Evolutionary conservation across 2,329 filamentous ascomycete species (phyloP).

Genomic region (Sphaerulina vaccinii): DNA sequence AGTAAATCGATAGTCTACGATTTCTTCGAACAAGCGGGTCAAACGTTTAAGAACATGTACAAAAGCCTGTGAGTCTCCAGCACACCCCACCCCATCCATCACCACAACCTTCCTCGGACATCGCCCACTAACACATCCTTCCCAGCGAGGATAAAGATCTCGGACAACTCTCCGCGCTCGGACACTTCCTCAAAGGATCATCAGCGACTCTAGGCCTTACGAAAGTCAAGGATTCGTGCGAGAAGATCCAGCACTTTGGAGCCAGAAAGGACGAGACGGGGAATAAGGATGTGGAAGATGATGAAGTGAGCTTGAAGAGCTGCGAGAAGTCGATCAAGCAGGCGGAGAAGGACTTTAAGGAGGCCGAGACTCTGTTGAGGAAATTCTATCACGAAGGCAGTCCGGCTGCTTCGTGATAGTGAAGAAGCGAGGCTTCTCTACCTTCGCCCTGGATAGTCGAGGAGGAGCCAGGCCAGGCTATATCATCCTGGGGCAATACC

Average conservation of each 20-base stretch:
- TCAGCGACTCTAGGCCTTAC: slow-evolving; percentile 88
- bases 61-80: slow-evolving; percentile 65
- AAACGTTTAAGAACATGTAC: slow-evolving; percentile 85
- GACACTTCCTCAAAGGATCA: slow-evolving; percentile 96
- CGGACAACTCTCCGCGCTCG: slow-evolving; percentile 72
- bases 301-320: slow-evolving; percentile 65
- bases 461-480: not conserved
- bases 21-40: slow-evolving; percentile 88
- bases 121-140: not conserved
- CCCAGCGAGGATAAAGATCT: slow-evolving; percentile 68
- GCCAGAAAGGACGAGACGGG: slow-evolving; percentile 78
- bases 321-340: slow-evolving; percentile 68
- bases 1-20: slow-evolving; percentile 83
- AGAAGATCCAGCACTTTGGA: slow-evolving; percentile 94
- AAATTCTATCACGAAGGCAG: slow-evolving; percentile 59
- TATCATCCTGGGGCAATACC: not conserved
- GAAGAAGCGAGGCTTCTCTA: not conserved
- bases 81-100: not conserved
- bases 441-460: not conserved
- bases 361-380: slow-evolving; percentile 68
- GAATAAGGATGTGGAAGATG: slow-evolving; percentile 62
- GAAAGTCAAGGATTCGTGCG: slow-evolving; percentile 89
- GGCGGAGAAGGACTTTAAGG: slow-evolving; percentile 74
- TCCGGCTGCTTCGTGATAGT: not conserved
- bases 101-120: not conserved